Percentiles rank a stretch among this genome's conserved stretches.
These are phyloP conservation scores for Fagus crenata DNA, from an alignment of 306 rosid genomes.

Conservation along the genomic window DNA sequence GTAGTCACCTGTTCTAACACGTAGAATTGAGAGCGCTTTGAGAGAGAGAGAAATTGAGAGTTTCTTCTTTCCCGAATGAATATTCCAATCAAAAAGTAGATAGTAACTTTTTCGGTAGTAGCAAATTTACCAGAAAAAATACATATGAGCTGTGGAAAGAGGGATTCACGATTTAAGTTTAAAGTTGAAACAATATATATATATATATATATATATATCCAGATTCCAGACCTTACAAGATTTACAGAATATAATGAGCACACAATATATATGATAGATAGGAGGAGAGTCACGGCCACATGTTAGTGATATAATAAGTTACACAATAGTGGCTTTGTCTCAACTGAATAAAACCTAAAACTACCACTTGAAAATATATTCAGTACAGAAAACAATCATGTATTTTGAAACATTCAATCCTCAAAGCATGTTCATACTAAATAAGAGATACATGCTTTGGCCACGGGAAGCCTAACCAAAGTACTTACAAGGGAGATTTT, in stretches of 20 bases:
- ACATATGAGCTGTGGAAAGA: not conserved
- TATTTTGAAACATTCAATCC: not conserved
- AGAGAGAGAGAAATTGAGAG: too few relatives aligned
- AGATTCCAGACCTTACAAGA: not conserved
- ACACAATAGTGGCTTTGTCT: too few relatives aligned
- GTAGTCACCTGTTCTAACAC: too few relatives aligned
- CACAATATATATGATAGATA: not conserved
- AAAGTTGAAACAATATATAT: too few relatives aligned
- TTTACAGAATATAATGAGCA: not conserved
- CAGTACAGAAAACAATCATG: not conserved
- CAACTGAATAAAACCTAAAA: too few relatives aligned
- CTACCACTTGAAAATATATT: not conserved
- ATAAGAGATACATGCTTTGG: too few relatives aligned
- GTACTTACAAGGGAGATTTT: conserved; percentile 1
- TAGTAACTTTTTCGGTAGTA: not conserved
- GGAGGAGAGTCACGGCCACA: not conserved
- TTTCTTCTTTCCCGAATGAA: not conserved
- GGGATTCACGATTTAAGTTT: too few relatives aligned
- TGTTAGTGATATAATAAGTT: not conserved
- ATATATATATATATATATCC: too few relatives aligned
- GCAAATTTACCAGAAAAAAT: not conserved
- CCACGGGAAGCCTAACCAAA: not conserved
- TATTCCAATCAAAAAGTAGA: not conserved
- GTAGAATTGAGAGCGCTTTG: too few relatives aligned
- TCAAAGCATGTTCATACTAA: not conserved